These are phyloP conservation scores for Rhodamnia argentea DNA, from an alignment of 345 rosid species.

Conservation along the genomic window DNA sequence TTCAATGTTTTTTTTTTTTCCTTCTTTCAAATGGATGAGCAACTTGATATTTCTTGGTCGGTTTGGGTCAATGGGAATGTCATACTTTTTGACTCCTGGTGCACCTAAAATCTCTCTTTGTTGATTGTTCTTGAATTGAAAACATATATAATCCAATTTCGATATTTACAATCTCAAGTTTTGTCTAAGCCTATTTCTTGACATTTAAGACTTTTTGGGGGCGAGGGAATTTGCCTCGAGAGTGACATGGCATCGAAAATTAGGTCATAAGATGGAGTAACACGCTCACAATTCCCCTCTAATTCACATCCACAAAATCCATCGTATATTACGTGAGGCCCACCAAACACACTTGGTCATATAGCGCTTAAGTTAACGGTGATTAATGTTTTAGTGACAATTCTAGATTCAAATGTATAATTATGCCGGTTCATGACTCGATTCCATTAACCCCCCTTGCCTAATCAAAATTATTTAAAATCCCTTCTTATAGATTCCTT, in stretches of 20 bases:
- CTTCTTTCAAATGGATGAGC: not conserved
- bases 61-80: not conserved
- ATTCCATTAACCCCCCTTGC: not conserved
- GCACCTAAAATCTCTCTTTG: not conserved
- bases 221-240: conserved; percentile 18
- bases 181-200: not conserved
- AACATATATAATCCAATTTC: not conserved
- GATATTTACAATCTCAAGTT: not conserved
- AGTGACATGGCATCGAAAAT: not conserved
- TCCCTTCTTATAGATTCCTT: too few relatives aligned
- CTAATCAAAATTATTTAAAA: not conserved
- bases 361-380: not conserved
- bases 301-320: not conserved
- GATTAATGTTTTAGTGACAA: not conserved
- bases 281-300: accelerated
- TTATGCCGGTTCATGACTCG: not conserved
- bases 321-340: not conserved
- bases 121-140: conserved; percentile 13
- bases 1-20: not conserved
- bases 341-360: not conserved
- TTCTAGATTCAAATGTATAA: too few relatives aligned
- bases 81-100: not conserved
- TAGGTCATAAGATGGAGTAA: not conserved
- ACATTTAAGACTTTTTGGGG: not conserved
- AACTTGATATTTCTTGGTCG: not conserved